Evolutionary conservation across 495 filamentous ascomycete species (phyloP), one percentile per base, ranked within the genome.

Genomic region (Glarea lozoyensis): DNA sequence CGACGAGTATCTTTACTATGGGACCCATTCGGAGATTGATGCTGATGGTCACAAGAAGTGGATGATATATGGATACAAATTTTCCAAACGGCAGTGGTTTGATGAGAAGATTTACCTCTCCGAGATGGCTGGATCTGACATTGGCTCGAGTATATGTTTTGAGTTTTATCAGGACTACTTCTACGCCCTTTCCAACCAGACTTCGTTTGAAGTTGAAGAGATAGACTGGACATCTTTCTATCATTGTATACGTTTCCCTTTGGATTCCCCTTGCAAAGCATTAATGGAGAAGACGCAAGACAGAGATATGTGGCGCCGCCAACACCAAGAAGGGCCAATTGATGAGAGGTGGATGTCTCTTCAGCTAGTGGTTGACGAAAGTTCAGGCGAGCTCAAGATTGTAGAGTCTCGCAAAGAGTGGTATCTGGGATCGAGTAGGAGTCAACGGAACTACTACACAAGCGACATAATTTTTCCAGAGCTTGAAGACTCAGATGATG

Each of bases 321-420:
- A 80, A 41, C 80, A 87, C 46, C 61, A 59, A 9, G 85, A 88
- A 53, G 85, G 85, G 0, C 80, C 83, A 2, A 79, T 89, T 43
- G 81, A 88, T 50, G 82, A 89, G 53, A 70, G 79, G 13, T 89
- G 83, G 82, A 80, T 76, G 0, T 75, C 79, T 43, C 62, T 89
- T 4, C 73, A 70, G 1, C 60, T 88, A 1, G 70, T 78, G 17
- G 66, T 63, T 34, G 79, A 88, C 43, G 81, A 89, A 48, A 50
- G 55, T 9, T 78, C 74, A 1, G 72, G 74, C 0, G 55, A 69
- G 35, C 61, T 83, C 12, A 66, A 72, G 33, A 82, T 86, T 33
- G 54, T 84, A 6, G 85, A 90, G 59, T 72, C 76, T 33, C 72
- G 85, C 6, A 78, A 78, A 23, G 84, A 90, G 59, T 88, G 81